A percentile compares a stretch with the other conserved stretches of the same genome.
These are phyloP conservation scores for Eimeria maxima DNA, from an alignment of 169 alveolate genomes.

Conservation along the genomic window DNA sequence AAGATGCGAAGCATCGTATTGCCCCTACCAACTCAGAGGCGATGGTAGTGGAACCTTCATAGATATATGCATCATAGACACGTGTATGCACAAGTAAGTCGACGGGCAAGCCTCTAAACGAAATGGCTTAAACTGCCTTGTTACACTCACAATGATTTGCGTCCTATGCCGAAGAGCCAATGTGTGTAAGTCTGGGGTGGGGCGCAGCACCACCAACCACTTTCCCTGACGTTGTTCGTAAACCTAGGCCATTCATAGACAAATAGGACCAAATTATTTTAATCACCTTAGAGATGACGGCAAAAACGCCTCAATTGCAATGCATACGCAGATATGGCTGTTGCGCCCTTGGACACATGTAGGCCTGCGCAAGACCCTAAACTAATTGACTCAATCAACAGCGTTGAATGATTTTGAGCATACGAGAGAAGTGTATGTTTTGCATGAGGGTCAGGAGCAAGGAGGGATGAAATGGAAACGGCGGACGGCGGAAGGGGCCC, in stretches of 20 bases:
- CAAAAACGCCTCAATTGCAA: background rate
- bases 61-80: background rate
- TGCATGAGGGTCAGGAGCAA: background rate
- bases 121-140: background rate
- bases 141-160: conserved; percentile 88
- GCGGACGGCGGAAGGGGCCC: background rate
- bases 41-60: background rate
- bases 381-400: background rate
- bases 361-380: background rate
- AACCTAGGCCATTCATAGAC: conserved; percentile 71
- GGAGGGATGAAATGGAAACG: background rate
- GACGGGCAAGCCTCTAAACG: background rate
- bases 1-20: background rate
- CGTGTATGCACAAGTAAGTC: background rate
- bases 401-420: background rate
- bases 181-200: conserved; percentile 87
- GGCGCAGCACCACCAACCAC: conserved; percentile 87
- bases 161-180: conserved; percentile 87
- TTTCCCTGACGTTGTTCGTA: conserved; percentile 81
- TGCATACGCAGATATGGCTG: background rate
- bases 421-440: background rate
- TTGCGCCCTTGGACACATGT: background rate
- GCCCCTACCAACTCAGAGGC: background rate
- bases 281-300: background rate
- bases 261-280: background rate